Evolutionary conservation across 2,329 filamentous ascomycete genomes (phyloP).

Genomic region (Aspergillus fischeri): DNA sequence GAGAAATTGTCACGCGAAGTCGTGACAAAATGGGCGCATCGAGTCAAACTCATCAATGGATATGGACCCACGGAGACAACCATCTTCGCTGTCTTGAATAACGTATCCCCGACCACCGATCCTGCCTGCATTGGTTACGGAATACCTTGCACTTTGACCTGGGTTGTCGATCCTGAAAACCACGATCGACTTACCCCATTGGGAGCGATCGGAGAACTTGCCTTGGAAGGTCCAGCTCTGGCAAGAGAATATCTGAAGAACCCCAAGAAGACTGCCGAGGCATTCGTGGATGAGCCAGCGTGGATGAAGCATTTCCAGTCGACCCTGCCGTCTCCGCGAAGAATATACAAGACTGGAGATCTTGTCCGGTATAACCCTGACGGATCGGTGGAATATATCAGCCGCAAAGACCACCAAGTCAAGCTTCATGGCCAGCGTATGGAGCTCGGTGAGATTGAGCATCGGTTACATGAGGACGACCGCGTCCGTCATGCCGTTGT

Average conservation of each 20-base stretch:
- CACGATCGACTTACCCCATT: slow-evolving; percentile 32
- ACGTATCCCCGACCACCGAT: slow-evolving; percentile 21
- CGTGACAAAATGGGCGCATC: slow-evolving; percentile 61
- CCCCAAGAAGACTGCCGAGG: slow-evolving; percentile 25
- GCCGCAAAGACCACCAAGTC: slow-evolving; percentile 63
- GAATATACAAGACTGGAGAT: slow-evolving; percentile 28
- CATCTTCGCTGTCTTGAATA: slow-evolving; percentile 29
- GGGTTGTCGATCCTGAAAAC: slow-evolving; percentile 32
- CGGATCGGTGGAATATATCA: slow-evolving; percentile 17
- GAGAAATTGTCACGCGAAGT: slow-evolving; percentile 69
- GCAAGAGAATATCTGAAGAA: slow-evolving; percentile 40
- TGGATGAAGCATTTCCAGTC: slow-evolving; percentile 18
- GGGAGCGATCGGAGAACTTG: slow-evolving; percentile 32
- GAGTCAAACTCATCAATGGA: slow-evolving; percentile 35
- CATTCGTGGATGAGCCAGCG: slow-evolving; percentile 23
- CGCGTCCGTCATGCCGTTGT: slow-evolving; percentile 40
- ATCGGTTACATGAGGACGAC: slow-evolving; percentile 30
- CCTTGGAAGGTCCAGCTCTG: slow-evolving; percentile 35
- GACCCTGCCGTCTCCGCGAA: slow-evolving; percentile 7
- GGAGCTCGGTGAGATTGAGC: slow-evolving; percentile 52
- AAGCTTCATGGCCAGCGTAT: slow-evolving; percentile 64
- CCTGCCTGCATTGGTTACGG: slow-evolving; percentile 20
- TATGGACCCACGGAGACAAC: slow-evolving; percentile 38
- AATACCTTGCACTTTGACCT: slow-evolving; percentile 21
- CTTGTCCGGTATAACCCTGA: slow-evolving; percentile 18